Evolutionary conservation across 108 stramenopile species (phyloP).

Genomic region (Epipyxis sp.): DNA sequence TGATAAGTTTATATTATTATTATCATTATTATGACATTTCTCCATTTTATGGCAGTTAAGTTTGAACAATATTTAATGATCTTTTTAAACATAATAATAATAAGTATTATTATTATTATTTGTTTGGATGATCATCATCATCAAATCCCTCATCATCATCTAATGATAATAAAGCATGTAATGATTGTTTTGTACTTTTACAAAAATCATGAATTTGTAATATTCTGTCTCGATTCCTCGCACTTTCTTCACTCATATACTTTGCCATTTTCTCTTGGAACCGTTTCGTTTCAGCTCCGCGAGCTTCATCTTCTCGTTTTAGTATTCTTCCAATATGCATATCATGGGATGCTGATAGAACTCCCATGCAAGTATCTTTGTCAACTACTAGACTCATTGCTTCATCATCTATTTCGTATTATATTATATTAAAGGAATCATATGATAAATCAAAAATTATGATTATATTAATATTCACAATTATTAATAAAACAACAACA

Average conservation of each 20-base stretch:
- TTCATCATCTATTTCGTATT: too few relatives aligned
- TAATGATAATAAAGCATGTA: slow-evolving; percentile 9
- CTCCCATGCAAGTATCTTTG: slow-evolving; percentile 48
- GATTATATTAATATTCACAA: too few relatives aligned
- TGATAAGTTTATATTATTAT: too few relatives aligned
- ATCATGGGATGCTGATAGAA: slow-evolving; percentile 53
- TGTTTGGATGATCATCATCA: slow-evolving; percentile 18
- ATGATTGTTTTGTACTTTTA: slow-evolving; percentile 4
- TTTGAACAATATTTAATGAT: too few relatives aligned
- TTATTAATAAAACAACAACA: too few relatives aligned
- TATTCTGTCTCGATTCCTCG: slow-evolving; percentile 37
- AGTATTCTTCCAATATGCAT: slow-evolving; percentile 56
- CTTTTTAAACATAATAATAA: too few relatives aligned
- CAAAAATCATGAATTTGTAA: slow-evolving; percentile 31
- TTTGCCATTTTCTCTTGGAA: slow-evolving; percentile 29
- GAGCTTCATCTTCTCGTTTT: slow-evolving; percentile 46
- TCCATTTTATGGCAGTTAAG: too few relatives aligned
- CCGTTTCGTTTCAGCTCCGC: slow-evolving; percentile 40
- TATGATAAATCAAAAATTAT: too few relatives aligned
- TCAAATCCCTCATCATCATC: slow-evolving; percentile 22
- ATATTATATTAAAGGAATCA: too few relatives aligned
- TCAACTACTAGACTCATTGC: slow-evolving; percentile 53
- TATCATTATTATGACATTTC: too few relatives aligned
- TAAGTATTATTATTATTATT: too few relatives aligned
- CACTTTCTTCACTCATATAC: slow-evolving; percentile 23